These are phyloP conservation scores for Fusarium newnesense DNA, from an alignment of 2,329 filamentous ascomycete species.

Conservation along the genomic window DNA sequence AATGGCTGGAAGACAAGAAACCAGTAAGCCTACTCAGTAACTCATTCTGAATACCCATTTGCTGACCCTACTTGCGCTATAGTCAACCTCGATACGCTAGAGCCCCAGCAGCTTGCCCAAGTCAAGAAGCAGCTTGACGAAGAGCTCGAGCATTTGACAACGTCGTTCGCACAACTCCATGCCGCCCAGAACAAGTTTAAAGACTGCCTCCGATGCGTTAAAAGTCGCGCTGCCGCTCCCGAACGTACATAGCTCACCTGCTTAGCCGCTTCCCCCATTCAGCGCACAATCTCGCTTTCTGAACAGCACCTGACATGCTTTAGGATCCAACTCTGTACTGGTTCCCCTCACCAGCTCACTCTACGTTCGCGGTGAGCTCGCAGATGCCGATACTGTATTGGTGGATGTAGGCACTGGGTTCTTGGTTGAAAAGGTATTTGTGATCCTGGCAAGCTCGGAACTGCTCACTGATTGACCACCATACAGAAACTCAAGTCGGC, in stretches of 20 bases:
- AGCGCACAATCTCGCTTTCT: neutral
- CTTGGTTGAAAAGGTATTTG: conserved; percentile 85
- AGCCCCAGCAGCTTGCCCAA: conserved; percentile 84
- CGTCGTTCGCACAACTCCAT: conserved; percentile 89
- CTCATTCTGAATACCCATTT: neutral
- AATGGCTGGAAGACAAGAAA: conserved; percentile 51
- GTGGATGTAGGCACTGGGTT: conserved; percentile 96
- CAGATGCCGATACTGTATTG: conserved; percentile 79
- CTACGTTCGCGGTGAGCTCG: conserved; percentile 87
- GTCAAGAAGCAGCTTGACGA: conserved; percentile 97
- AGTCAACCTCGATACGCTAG: conserved; percentile 79
- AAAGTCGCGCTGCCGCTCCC: conserved; percentile 50
- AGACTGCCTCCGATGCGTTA: conserved; percentile 85
- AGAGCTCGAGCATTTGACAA: conserved; percentile 93
- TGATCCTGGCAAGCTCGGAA: neutral
- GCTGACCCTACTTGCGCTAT: conserved; percentile 8
- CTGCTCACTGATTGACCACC: conserved; percentile 22
- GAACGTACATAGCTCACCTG: conserved; percentile 42
- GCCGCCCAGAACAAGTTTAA: conserved; percentile 91
- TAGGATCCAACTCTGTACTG: conserved; percentile 69
- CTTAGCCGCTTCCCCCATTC: neutral
- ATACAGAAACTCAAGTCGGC: conserved; percentile 64
- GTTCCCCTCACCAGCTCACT: conserved; percentile 96
- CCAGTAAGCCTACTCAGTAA: conserved; percentile 34
- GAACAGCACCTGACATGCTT: conserved; percentile 17